Evolutionary conservation across 768 basidiomycete species (phyloP), one percentile per base, ranked within the genome.

Genomic region (Gelatoporia subvermispora): DNA sequence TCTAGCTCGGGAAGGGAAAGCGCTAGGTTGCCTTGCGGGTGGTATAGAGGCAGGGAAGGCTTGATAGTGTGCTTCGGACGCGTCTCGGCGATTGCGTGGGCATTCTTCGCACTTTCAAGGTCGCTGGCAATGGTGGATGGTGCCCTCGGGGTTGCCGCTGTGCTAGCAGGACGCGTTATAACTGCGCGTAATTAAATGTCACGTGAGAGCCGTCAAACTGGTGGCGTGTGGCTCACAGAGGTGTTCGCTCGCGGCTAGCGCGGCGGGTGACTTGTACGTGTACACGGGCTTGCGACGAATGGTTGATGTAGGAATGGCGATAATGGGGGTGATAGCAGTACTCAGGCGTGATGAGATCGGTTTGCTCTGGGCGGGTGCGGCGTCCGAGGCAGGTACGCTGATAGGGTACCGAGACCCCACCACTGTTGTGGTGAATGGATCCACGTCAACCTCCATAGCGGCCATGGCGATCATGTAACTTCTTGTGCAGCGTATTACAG

Each of bases 1-100:
- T 84, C 78, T 41, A 86, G 73, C 47, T 77, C 77, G 3, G 83
- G 83, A 47, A 84, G 73, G 7, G 84, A 85, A 58, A 78, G 72
- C 35, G 84, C 84, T 35, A 86, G 70, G 9, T 65, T 62, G 2
- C 83, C 84, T 25, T 79, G 66, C 22, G 85, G 85, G 59, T 86
- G 85, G 58, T 86, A 86, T 39, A 87, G 65, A 18, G 85, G 82
- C 35, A 86, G 70, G 41, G 47, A 50, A 17, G 47, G 56, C 3
- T 41, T 37, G 37, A 28, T 43, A 39, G 45, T 51, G 41, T 49
- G 49, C 25, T 31, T 47, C 23, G 17, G 11, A 38, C 36, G 46
- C 25, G 41, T 22, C 24, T 24, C 41, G 11, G 28, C 22, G 41
- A 23, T 22, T 17, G 43, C 21, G 8, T 10, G 7, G 17, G 43